phyloP scores from a whole-genome alignment of 2,329 filamentous ascomycete genomes.

The Neonectria neomacrospora region DNA sequence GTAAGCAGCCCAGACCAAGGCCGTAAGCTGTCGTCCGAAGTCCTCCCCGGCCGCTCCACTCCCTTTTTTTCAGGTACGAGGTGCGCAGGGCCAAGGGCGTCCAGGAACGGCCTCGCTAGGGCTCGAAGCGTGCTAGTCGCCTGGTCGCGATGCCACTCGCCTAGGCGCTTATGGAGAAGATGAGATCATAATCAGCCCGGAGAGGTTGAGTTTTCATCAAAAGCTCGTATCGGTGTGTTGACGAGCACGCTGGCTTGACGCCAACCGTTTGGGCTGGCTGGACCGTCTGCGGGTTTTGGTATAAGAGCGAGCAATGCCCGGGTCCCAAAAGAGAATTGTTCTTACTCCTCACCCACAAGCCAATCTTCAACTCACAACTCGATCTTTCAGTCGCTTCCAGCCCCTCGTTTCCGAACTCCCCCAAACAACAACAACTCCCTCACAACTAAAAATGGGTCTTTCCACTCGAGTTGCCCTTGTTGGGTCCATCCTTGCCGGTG shows the following conservation, averaged over 20 bases:
- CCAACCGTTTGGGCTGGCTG: background rate
- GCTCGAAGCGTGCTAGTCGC: background rate
- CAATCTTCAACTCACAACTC: background rate
- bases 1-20: too few species aligned
- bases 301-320: background rate
- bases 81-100: background rate
- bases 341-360: background rate
- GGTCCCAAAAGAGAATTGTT: background rate
- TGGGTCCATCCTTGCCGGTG: constrained; percentile 29
- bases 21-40: background rate
- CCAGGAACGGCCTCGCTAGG: background rate
- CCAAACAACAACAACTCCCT: constrained; percentile 5
- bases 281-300: background rate
- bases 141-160: background rate
- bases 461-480: constrained; percentile 32
- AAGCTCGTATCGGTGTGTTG: background rate
- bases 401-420: background rate
- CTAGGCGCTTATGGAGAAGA: background rate
- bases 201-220: background rate
- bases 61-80: background rate
- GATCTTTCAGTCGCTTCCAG: background rate
- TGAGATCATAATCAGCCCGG: background rate
- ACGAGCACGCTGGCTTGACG: background rate
- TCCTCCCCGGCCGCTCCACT: background rate
- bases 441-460: constrained; percentile 31